Evolutionary conservation across 768 basidiomycete genomes (phyloP).

Genomic region (Pulveroboletus sp.): DNA sequence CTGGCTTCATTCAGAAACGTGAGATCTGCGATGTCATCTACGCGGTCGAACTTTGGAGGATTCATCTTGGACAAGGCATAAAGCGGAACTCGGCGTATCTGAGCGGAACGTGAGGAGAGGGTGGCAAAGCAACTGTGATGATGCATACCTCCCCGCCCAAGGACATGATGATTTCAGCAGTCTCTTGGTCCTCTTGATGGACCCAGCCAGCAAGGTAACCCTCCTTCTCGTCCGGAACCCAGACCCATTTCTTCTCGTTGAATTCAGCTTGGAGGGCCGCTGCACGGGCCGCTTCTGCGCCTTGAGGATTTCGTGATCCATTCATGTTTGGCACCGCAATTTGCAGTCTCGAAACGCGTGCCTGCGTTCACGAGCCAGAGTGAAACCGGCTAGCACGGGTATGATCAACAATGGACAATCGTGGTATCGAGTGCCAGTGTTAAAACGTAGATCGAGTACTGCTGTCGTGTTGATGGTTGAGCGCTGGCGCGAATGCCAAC

Average conservation of each 20-base stretch:
- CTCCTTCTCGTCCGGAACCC: slow-evolving; percentile 89
- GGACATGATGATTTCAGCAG: slow-evolving; percentile 81
- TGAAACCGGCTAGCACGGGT: background rate
- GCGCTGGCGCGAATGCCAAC: background rate
- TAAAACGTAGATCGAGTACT: background rate
- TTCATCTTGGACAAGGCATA: slow-evolving; percentile 93
- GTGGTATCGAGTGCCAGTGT: slow-evolving; percentile 7
- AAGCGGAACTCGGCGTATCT: slow-evolving; percentile 69
- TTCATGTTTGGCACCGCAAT: slow-evolving; percentile 37
- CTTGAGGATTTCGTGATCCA: slow-evolving; percentile 43
- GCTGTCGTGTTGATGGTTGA: slow-evolving; percentile 1
- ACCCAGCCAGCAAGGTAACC: slow-evolving; percentile 97
- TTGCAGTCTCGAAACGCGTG: slow-evolving; percentile 11
- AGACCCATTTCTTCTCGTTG: slow-evolving; percentile 98
- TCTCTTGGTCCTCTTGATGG: slow-evolving; percentile 76
- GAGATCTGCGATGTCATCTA: slow-evolving; percentile 96
- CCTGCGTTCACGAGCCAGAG: background rate
- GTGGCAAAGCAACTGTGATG: background rate
- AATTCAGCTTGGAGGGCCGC: slow-evolving; percentile 93
- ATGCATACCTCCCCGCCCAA: slow-evolving; percentile 70
- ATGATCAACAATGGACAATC: background rate
- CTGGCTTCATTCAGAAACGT: slow-evolving; percentile 98
- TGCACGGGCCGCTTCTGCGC: slow-evolving; percentile 70
- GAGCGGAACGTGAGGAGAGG: slow-evolving; percentile 5
- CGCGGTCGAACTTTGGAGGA: slow-evolving; percentile 96